These are phyloP conservation scores for Starmerella potacharoeniae DNA, from an alignment of 805 yeast genomes.

Conservation along the genomic window DNA sequence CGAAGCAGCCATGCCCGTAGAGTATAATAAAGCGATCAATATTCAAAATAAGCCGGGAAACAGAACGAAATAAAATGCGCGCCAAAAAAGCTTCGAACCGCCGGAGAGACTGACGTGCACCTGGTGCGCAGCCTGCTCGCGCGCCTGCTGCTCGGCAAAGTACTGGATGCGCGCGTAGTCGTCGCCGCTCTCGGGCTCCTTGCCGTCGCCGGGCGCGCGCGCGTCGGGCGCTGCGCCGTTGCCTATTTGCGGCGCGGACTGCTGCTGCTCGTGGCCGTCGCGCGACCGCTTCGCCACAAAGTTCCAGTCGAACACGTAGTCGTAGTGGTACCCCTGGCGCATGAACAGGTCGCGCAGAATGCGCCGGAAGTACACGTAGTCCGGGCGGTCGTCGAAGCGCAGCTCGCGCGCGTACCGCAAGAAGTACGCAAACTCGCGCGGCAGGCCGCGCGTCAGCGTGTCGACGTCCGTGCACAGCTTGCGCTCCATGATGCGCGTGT, in stretches of 20 bases:
- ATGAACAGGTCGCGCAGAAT: slow-evolving; percentile 80
- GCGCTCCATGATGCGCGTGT: slow-evolving; percentile 91
- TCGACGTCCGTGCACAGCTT: slow-evolving; percentile 84
- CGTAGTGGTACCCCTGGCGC: slow-evolving; percentile 81
- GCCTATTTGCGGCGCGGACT: neutral
- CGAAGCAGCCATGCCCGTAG: too few species aligned
- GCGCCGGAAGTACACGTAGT: slow-evolving; percentile 77
- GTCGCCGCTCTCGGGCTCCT: neutral
- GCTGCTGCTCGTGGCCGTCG: neutral
- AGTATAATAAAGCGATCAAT: too few species aligned
- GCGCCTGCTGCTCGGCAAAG: slow-evolving; percentile 2
- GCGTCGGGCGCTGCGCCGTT: neutral
- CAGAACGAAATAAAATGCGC: too few species aligned
- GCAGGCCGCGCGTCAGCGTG: slow-evolving; percentile 79
- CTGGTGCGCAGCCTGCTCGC: neutral
- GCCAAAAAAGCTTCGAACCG: too few species aligned
- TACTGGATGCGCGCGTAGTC: slow-evolving; percentile 1
- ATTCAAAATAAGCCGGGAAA: too few species aligned
- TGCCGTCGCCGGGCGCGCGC: neutral
- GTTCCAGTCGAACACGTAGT: slow-evolving; percentile 91
- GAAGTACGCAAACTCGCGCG: slow-evolving; percentile 78
- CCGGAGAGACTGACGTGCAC: too few species aligned
- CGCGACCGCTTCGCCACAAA: slow-evolving; percentile 16
- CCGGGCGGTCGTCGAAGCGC: slow-evolving; percentile 94
- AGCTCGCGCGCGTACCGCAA: slow-evolving; percentile 80